These are phyloP conservation scores for Mycosarcoma mackinlayi DNA, from an alignment of 1,284 basidiomycete species.

Conservation along the genomic window DNA sequence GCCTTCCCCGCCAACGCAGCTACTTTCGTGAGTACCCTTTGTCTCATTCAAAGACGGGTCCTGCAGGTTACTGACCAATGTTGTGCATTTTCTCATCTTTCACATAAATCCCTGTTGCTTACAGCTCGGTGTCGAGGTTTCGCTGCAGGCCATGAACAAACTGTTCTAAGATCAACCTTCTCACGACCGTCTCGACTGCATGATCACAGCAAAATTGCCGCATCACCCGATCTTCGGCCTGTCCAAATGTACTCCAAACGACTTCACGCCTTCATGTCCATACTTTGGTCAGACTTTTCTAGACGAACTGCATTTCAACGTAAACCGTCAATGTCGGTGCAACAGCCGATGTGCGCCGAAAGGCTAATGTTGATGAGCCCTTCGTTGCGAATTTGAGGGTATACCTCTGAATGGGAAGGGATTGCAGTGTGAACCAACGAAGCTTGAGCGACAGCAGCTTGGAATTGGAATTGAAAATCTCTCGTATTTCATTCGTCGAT, in stretches of 20 bases:
- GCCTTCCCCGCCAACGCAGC: conserved; percentile 88
- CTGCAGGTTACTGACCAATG: no score
- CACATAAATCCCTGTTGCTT: no score
- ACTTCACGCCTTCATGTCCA: neutral
- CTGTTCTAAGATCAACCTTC: conserved; percentile 70
- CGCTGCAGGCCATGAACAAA: conserved; percentile 78
- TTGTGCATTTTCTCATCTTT: no score
- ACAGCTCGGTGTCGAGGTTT: conserved; percentile 83
- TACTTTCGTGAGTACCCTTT: conserved; percentile 90
- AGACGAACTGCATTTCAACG: conserved; percentile 1
- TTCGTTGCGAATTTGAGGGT: no score
- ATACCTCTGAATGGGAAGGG: no score
- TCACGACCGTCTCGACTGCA: no score
- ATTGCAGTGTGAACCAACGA: no score
- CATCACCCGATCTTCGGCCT: neutral
- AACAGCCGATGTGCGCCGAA: neutral
- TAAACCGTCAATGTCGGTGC: neutral
- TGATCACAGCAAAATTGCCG: neutral
- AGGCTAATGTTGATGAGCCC: neutral
- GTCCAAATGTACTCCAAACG: neutral
- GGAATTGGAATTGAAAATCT: no score
- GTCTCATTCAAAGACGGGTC: no score
- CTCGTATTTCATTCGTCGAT: conserved; percentile 9
- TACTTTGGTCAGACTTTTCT: conserved; percentile 1
- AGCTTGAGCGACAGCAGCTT: no score